phyloP scores from a whole-genome alignment of 2,329 filamentous ascomycete species.

The Salinomyces thailandicus region DNA sequence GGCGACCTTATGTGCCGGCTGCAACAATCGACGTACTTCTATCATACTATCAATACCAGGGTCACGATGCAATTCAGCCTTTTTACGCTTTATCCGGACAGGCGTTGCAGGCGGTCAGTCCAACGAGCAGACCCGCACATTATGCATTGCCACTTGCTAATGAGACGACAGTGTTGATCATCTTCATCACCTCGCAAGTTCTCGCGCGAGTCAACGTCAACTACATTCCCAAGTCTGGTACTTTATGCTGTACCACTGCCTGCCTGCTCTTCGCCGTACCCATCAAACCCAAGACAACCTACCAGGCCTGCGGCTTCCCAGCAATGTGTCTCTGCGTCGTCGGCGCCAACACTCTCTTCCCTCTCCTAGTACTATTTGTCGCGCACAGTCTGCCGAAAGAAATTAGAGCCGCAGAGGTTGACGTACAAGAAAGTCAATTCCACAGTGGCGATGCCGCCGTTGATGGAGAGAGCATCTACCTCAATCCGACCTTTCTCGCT shows the following conservation, averaged over 20 bases:
- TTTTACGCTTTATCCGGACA: constrained; percentile 56
- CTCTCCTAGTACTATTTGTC: constrained; percentile 55
- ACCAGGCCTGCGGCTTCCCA: constrained; percentile 57
- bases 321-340: constrained; percentile 57
- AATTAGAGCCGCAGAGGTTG: constrained; percentile 57
- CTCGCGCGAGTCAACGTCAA: constrained; percentile 49
- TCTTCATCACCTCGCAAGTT: constrained; percentile 46
- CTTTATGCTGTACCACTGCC: constrained; percentile 44
- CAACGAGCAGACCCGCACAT: background rate
- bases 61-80: constrained; percentile 50
- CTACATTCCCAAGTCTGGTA: constrained; percentile 49
- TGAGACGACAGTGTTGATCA: constrained; percentile 36
- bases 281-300: constrained; percentile 49
- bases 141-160: background rate
- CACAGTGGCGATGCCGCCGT: constrained; percentile 26
- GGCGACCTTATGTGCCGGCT: constrained; percentile 54
- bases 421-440: constrained; percentile 33
- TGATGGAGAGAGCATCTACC: constrained; percentile 15
- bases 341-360: constrained; percentile 58
- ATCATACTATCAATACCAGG: constrained; percentile 58
- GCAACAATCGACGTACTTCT: constrained; percentile 61
- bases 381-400: constrained; percentile 51
- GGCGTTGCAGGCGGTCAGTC: constrained; percentile 43
- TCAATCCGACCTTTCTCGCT: constrained; percentile 24
- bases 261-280: constrained; percentile 54